Evolutionary conservation across 352 stramenopile genomes (phyloP).

Genomic region (Phytophthora megakarya): DNA sequence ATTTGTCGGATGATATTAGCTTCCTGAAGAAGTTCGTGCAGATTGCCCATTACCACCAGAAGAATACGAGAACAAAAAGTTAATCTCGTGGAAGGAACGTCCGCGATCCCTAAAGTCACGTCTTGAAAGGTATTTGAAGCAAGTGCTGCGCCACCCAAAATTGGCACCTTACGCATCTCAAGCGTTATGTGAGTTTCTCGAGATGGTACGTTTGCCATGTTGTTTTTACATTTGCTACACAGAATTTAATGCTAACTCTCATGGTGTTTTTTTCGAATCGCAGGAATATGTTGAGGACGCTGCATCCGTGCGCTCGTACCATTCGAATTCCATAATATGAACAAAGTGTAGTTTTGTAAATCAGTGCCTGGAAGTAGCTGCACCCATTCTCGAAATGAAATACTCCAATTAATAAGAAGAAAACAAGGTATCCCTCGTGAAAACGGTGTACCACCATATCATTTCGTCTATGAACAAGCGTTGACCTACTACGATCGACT

Average conservation of each 20-base stretch:
- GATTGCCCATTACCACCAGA: constrained; percentile 56
- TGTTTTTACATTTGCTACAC: not conserved
- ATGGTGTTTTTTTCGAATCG: not conserved
- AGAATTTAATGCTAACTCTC: not conserved
- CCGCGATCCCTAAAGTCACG: constrained; percentile 66
- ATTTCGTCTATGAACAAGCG: constrained; percentile 27
- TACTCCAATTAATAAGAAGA: too few relatives aligned
- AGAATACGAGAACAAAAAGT: constrained; percentile 42
- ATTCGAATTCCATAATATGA: constrained; percentile 49
- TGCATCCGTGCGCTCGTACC: constrained; percentile 43
- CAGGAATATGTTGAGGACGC: constrained; percentile 70
- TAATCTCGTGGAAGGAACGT: constrained; percentile 65
- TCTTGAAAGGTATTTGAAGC: constrained; percentile 66
- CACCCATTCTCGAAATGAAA: too few relatives aligned
- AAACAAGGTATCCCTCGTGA: not conserved
- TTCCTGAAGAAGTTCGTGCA: constrained; percentile 51
- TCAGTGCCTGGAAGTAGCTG: too few relatives aligned
- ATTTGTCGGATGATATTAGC: constrained; percentile 14
- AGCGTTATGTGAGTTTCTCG: constrained; percentile 74
- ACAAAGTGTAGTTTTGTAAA: not conserved
- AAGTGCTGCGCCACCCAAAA: constrained; percentile 53
- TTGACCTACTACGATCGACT: constrained; percentile 42
- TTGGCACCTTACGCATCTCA: constrained; percentile 60
- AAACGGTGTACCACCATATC: not conserved
- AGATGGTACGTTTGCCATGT: constrained; percentile 47